phyloP scores from a whole-genome alignment of 129 eudicot genomes.

The Helianthus annuus region HanXRQr2.0-SUNRISE NC_035443.2:35118193-35118692 shows the following conservation, averaged over 20 bases:
- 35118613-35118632: constrained; percentile 66
- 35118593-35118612: constrained; percentile 63
- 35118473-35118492: constrained; percentile 89
- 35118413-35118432: neutral
- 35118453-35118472: constrained; percentile 41
- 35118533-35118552: constrained; percentile 68
- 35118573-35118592: constrained; percentile 85
- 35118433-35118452: neutral
- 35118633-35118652: constrained; percentile 45
- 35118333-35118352: constrained; percentile 72
- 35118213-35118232: constrained; percentile 58
- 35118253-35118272: constrained; percentile 68
- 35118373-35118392: constrained; percentile 87
- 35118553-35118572: constrained; percentile 71
- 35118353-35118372: constrained; percentile 94
- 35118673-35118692: neutral
- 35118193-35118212: constrained; percentile 43
- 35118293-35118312: constrained; percentile 67
- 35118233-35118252: constrained; percentile 59
- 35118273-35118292: constrained; percentile 53
- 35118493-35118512: constrained; percentile 57
- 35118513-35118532: constrained; percentile 56
- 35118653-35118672: neutral
- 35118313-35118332: constrained; percentile 61
- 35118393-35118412: constrained; percentile 75